Base-by-base conservation (phyloP, 2,329 filamentous ascomycete genomes). In the Raffaelea albimanens region DNA sequence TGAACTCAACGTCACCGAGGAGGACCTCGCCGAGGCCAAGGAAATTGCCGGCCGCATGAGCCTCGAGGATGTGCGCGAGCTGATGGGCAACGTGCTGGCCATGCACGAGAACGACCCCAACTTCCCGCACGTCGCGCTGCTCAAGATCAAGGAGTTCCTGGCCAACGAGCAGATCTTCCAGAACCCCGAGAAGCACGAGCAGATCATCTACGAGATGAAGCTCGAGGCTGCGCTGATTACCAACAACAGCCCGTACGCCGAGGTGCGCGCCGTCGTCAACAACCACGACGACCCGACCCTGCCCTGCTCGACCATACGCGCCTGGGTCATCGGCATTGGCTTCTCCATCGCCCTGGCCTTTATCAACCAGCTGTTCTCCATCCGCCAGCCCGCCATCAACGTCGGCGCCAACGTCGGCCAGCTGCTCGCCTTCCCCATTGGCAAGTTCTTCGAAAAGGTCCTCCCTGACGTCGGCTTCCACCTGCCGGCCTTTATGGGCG, bases 311-410 rank as follows among this genome's bases (percentile, higher is more conserved):
- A 80, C 76, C 1, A 67, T 79, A 43, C 71, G 75, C 11, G 70
- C 70, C 47, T 78, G 74, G 73, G 56, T 61, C 18, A 73, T 79
- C 29, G 75, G 75, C 16, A 57, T 75, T n/a, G 52, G 67, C 39
- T 78, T 78, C 50, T 67, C 71, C 9, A 61, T 68, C 25, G 52
- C 73, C 22, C 62, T 76, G 31, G 67, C 70, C 40, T 73, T 74
- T 49, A 65, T 71, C 56, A 80, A 80, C 55, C 72, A 76, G 63
- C 68, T 80, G 47, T 78, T 80, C 59, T 73, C 71, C 44, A 71
- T 79, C 49, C 73, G 76, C 8, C 69, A 73, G 50, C 76, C 76
- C 1, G 63, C 67, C 41, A 78, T 80, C 54, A 67, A 62, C n/a
- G 71, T 80, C 56, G 67, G 70, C 52, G 66, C 73, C 40, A 73